Conservation (phyloP, 805 yeast genomes). For the Spencermartinsiella europaea region DNA sequence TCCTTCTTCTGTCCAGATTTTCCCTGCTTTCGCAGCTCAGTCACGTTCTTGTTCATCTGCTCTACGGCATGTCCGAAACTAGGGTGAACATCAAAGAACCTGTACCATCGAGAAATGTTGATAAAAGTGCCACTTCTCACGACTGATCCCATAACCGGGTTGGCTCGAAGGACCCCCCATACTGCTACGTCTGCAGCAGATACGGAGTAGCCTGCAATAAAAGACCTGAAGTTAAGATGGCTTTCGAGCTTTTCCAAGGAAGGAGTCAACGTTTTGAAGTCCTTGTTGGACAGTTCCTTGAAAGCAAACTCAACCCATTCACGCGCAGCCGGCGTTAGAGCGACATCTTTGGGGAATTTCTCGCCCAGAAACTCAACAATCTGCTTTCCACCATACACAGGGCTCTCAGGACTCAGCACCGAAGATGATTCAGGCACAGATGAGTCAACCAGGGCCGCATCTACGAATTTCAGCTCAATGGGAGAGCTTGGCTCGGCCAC, state of each 20-base stretch:
- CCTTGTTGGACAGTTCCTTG: conserved; percentile 68
- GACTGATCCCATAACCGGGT: conserved; percentile 87
- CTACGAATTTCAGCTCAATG: conserved; percentile 60
- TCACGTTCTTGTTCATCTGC: conserved; percentile 58
- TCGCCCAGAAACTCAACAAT: conserved; percentile 48
- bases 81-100: conserved; percentile 59
- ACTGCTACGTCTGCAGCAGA: conserved; percentile 78
- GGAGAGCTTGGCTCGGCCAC: conserved; percentile 37
- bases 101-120: conserved; percentile 93
- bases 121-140: conserved; percentile 77
- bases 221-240: conserved; percentile 81
- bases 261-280: conserved; percentile 77
- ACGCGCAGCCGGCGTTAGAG: conserved; percentile 28
- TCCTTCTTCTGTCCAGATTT: conserved; percentile 71
- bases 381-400: conserved; percentile 34
- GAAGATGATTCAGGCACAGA: conserved; percentile 38
- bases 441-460: conserved; percentile 59
- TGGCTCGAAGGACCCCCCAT: conserved; percentile 93
- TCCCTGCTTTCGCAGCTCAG: conserved; percentile 67
- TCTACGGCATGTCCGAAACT: conserved; percentile 65
- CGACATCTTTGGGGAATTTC: conserved; percentile 32
- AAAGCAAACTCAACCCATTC: conserved; percentile 66
- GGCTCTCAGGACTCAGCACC: conserved; percentile 40
- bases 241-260: conserved; percentile 77
- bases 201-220: conserved; percentile 58